Conservation (phyloP, 2,329 filamentous ascomycete genomes). For the Rhinocladiella mackenziei region DNA sequence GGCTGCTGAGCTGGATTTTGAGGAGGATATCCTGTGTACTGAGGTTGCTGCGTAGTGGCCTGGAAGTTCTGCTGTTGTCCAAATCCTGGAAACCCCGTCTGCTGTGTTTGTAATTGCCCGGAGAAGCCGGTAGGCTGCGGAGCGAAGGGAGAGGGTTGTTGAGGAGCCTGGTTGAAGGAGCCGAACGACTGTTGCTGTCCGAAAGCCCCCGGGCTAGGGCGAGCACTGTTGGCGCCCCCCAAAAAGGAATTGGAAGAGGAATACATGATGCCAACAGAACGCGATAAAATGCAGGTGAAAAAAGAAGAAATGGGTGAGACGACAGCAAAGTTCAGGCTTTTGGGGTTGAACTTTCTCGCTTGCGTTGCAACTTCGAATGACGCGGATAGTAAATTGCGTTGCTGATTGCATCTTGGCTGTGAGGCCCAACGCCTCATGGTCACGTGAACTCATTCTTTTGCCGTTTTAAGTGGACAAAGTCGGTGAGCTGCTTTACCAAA, state of each 20-base stretch:
- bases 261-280: slow-evolving; percentile 62
- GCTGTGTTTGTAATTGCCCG: slow-evolving; percentile 59
- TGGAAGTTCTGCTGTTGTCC: slow-evolving; percentile 47
- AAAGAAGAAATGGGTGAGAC: slow-evolving; percentile 21
- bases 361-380: slow-evolving; percentile 5
- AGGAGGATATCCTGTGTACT: slow-evolving; percentile 56
- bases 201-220: slow-evolving; percentile 60
- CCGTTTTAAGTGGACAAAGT: no score
- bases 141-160: slow-evolving; percentile 54
- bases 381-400: no score
- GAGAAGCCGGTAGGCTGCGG: slow-evolving; percentile 55
- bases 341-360: not conserved
- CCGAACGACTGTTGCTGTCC: slow-evolving; percentile 56
- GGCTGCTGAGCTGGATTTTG: slow-evolving; percentile 49
- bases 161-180: slow-evolving; percentile 49
- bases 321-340: slow-evolving; percentile 6
- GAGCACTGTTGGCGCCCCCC: slow-evolving; percentile 71
- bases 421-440: no score
- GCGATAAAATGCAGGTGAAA: slow-evolving; percentile 30
- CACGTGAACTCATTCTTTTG: no score
- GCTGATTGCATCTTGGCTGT: no score
- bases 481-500: no score
- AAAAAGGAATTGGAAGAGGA: slow-evolving; percentile 83
- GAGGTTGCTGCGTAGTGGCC: slow-evolving; percentile 53
- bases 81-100: slow-evolving; percentile 59